phyloP scores from a whole-genome alignment of 2,329 filamentous ascomycete genomes.

The Acarospora socialis region DNA sequence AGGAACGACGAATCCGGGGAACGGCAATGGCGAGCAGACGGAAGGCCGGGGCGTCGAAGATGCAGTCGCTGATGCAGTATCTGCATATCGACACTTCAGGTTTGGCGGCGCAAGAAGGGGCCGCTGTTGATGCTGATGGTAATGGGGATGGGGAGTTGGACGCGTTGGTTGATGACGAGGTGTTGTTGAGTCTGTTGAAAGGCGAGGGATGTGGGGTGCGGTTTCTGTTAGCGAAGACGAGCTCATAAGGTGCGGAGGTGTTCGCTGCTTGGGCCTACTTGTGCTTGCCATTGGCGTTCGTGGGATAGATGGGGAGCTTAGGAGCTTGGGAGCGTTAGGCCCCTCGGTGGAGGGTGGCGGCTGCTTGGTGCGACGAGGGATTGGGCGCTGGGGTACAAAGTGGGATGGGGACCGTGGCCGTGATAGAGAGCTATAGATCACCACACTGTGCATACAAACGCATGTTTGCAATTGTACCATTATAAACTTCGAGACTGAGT shows the following conservation, averaged over 20 bases:
- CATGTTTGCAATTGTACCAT: too few relatives aligned
- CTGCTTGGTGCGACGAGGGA: too few relatives aligned
- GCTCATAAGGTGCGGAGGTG: too few relatives aligned
- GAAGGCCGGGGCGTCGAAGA: conserved; percentile 25
- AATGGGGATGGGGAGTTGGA: conserved; percentile 20
- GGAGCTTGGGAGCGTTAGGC: neutral
- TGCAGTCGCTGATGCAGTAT: conserved; percentile 41
- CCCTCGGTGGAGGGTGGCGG: too few relatives aligned
- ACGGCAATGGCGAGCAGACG: conserved; percentile 17
- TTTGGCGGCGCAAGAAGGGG: conserved; percentile 21
- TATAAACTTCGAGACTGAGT: too few relatives aligned
- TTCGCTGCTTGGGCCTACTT: too few relatives aligned
- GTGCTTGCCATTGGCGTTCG: too few relatives aligned
- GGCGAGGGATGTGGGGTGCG: conserved; percentile 26
- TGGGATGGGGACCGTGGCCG: too few relatives aligned
- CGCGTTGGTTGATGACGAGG: conserved; percentile 34
- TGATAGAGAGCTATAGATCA: too few relatives aligned
- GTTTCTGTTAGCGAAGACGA: conserved; percentile 16
- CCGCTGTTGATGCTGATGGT: conserved; percentile 19
- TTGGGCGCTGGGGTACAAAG: too few relatives aligned
- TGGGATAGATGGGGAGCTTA: too few relatives aligned
- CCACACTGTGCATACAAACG: too few relatives aligned
- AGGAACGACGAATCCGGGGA: conserved; percentile 29
- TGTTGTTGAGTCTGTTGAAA: conserved; percentile 34
- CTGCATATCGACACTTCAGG: conserved; percentile 34